Percentiles rank a stretch among this genome's conserved stretches.
These are phyloP conservation scores for Lagenidium giganteum DNA, from an alignment of 352 stramenopile genomes.

Conservation along the genomic window DNA sequence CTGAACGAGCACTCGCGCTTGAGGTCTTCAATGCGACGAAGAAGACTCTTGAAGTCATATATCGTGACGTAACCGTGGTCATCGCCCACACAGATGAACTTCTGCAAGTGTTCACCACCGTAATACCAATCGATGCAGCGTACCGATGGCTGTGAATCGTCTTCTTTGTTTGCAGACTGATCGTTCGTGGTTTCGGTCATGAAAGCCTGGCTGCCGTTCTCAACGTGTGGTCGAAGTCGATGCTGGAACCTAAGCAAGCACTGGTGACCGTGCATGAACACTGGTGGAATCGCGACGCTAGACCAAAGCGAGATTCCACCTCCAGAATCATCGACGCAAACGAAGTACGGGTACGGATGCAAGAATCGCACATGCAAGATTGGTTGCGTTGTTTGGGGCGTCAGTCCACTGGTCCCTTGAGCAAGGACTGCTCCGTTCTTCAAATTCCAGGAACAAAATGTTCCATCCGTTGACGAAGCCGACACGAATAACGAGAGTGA, in stretches of 20 bases:
- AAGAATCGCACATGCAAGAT: constrained; percentile 28
- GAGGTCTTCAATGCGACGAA: constrained; percentile 14
- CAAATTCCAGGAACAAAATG: constrained; percentile 48
- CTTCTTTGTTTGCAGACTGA: neutral
- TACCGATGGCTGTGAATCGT: constrained; percentile 7
- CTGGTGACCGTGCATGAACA: constrained; percentile 11
- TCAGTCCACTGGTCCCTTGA: constrained; percentile 6
- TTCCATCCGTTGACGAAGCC: constrained; percentile 20
- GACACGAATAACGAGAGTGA: constrained; percentile 23
- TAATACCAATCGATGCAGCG: constrained; percentile 21
- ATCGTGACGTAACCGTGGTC: constrained; percentile 24
- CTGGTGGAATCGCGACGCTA: constrained; percentile 19
- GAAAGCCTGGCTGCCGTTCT: constrained; percentile 9
- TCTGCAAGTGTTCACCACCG: constrained; percentile 11
- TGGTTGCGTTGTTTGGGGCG: neutral
- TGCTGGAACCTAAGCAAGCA: constrained; percentile 16
- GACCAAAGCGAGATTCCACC: constrained; percentile 33
- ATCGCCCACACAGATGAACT: constrained; percentile 32
- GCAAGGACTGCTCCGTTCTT: constrained; percentile 26
- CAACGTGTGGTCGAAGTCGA: constrained; percentile 6
- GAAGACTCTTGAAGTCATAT: constrained; percentile 11
- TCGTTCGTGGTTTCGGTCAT: constrained; percentile 16
- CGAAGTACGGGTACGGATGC: constrained; percentile 33
- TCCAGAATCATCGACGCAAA: constrained; percentile 26
- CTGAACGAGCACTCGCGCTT: neutral